Base-by-base conservation (phyloP, 768 basidiomycete genomes). In the Boletales sp. region DNA sequence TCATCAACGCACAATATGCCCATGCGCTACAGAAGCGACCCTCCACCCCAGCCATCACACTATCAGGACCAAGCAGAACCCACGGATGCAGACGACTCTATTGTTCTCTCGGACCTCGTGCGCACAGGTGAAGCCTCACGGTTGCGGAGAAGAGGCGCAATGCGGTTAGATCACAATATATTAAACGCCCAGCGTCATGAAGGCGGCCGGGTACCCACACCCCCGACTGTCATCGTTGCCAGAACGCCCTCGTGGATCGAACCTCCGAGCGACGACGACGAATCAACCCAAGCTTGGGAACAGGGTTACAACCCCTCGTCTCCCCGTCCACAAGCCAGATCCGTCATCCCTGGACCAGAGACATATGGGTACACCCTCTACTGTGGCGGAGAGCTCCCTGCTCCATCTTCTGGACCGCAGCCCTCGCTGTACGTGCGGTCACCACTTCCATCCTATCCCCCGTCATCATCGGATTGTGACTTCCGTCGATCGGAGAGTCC, bases 41-140 rank as follows among this genome's bases (percentile, higher is more conserved):
- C 56, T 18, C 42, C 49, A 11, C 51, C 53, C 7, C 18, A 21
- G 3, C 53, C 61, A 32, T 24, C 18, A 18, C 47, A 2, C 34
- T 0, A 50, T 19, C 47, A 52, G 40, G 66, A 66, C 27, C 21
- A 38, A 18, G 40, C 64, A 21, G 59, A 70, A 19, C 71, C 66
- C 24, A 70, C 72, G 34, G 83, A 86, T 51, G 75, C 72, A 2
- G 86, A 89, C 57, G 83, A 82, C 60, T 76, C 81, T 30, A 83
- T 89, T 48, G 79, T 87, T 17, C 77, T 88, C 40, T 85, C 84
- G 2, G 86, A 88, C 64, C 75, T 89, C 37, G 74, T 88, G 14
- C 83, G 87, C 44, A 82, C 82, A 1, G 87, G 82, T 14, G 87
- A 89, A 60, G 83, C 84, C 0, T 88, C 87, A 4, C 74, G 87